Evolutionary conservation across 164 flowering plant genomes (phyloP).

Genomic region (Vitis rupestris): DNA sequence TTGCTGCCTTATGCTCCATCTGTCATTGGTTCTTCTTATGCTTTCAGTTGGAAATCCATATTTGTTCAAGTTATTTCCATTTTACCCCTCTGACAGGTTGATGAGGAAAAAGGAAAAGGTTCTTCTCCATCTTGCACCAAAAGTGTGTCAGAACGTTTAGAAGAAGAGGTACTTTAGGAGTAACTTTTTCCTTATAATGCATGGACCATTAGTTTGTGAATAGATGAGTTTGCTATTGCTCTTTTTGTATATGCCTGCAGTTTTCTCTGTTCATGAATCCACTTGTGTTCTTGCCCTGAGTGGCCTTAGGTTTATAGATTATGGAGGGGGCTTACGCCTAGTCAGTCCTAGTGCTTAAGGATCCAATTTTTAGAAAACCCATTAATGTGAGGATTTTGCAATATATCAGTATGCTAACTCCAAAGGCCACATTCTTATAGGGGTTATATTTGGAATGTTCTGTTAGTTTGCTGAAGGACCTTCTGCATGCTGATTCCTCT

Average conservation of each 20-base stretch:
- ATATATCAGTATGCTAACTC: too few species aligned
- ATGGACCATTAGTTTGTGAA: not conserved
- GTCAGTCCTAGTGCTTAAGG: too few species aligned
- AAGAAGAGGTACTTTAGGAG: slow-evolving; percentile 70
- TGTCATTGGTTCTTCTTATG: not conserved
- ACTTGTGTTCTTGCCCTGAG: not conserved
- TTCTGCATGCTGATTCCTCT: too few species aligned
- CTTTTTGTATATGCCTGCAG: not conserved
- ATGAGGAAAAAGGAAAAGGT: slow-evolving; percentile 70
- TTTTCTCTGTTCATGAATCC: not conserved
- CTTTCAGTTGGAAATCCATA: not conserved
- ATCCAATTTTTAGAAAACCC: too few species aligned
- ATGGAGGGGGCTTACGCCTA: too few species aligned
- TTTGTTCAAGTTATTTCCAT: not conserved
- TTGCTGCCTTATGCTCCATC: not conserved
- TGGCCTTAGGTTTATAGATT: not conserved
- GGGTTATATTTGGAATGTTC: too few species aligned
- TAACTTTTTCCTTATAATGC: not conserved
- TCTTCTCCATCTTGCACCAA: slow-evolving; percentile 40
- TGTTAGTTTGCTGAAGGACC: too few species aligned
- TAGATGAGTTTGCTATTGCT: not conserved
- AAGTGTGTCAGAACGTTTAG: slow-evolving; percentile 65
- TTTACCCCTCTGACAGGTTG: slow-evolving; percentile 41
- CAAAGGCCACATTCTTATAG: too few species aligned
- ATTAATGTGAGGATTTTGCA: too few species aligned